Evolutionary conservation across 331 rosid genomes (phyloP).

Genomic region (Acacia pycnantha): DNA sequence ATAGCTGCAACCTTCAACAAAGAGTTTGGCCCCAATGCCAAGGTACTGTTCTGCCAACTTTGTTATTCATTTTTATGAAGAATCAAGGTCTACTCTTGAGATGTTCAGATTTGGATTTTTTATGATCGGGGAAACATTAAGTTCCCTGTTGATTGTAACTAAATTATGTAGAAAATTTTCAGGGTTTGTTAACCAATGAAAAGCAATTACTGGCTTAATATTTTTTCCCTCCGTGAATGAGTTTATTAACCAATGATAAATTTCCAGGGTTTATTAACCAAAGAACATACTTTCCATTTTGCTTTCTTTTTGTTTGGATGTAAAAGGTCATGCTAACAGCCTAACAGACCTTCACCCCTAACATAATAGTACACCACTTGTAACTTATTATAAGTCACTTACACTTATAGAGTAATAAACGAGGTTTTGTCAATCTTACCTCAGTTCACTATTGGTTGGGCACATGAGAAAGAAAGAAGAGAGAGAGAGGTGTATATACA

Average conservation of each 20-base stretch:
- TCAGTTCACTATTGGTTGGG: too few species aligned
- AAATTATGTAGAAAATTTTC: too few species aligned
- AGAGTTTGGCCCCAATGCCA: conserved; percentile 67
- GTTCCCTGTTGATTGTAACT: too few species aligned
- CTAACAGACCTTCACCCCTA: neutral
- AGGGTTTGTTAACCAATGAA: too few species aligned
- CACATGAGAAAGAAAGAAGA: too few species aligned
- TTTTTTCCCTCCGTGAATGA: neutral
- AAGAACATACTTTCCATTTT: neutral
- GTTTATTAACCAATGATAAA: neutral
- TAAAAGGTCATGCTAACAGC: neutral
- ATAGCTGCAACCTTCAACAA: conserved; percentile 68
- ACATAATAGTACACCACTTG: neutral
- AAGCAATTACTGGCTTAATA: neutral
- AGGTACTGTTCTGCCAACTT: conserved; percentile 35
- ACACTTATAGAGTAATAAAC: too few species aligned
- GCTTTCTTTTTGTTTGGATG: neutral
- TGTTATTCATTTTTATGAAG: neutral
- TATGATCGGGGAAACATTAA: too few species aligned
- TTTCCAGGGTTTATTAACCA: neutral
- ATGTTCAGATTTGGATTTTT: too few species aligned
- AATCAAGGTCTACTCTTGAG: neutral
- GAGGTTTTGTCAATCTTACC: too few species aligned
- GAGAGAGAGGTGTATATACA: too few species aligned
- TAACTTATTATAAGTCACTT: too few species aligned